Base-by-base conservation (phyloP, 108 stramenopile species). In the Fragilariopsis cylindrus region DNA sequence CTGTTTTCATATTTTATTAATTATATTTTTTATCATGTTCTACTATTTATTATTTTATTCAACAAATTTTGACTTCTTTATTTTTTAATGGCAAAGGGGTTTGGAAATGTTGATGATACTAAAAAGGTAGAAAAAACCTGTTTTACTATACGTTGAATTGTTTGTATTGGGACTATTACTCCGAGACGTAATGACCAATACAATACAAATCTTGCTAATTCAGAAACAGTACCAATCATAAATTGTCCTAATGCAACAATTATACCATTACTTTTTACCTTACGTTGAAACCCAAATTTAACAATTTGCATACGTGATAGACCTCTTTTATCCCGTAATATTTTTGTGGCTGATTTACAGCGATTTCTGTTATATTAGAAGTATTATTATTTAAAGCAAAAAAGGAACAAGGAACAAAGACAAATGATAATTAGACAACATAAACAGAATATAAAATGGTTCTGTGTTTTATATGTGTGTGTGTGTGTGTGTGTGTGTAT, bases 291-390 rank as follows among this genome's bases (percentile, higher is more conserved):
- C 15, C 88, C 90, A 81, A 82, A 88, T 48, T 78, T 39, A 5
- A 90, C 83, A 0, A 88, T 85, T 63, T 69, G 55, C 2, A 65
- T 42, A 30, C 85, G 66, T 12, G 75, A 74, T 52, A 90, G 57
- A 5, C 80, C 79, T 40, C 92, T 86, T 48, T 89, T 69, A 45
- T 45, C 30, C n/a, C 54, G 40, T 12, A 93, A 65, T 46, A 93
- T 72, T 46, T 74, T 75, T 86, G 89, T 91, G 13, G 90, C 92
- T 52, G 84, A 85, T 45, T 75, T 80, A 40, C 88, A 72, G 13
- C 92, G 85, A 70, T 85, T 88, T 16, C 88, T 88, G 68, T 30
- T 8, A 19, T 30, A 12, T 12, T 54, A 50, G 19, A 41, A 18
- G 13, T 55, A 11, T n/a, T 2, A 11, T 2, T 11, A 18, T 9